Conservation (phyloP, 768 basidiomycete species). For the Mycena albidolilacea region DNA sequence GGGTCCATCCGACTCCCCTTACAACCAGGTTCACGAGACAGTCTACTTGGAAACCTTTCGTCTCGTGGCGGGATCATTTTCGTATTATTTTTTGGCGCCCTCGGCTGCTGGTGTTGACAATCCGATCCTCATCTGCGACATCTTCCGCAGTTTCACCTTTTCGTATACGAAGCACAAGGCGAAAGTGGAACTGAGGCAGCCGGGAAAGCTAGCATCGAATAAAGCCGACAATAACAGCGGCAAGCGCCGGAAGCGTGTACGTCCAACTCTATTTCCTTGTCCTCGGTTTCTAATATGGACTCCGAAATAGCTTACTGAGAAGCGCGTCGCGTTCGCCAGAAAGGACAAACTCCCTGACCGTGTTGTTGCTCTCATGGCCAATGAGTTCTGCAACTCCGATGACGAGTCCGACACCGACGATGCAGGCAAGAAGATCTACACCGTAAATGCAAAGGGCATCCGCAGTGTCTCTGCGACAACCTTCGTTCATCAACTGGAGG, state of each 20-base stretch:
- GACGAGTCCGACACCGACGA: no score
- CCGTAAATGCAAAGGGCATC: no score
- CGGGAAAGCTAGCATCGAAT: neutral
- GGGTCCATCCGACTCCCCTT: neutral
- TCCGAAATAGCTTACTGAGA: neutral
- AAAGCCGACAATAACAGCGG: neutral
- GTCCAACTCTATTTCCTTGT: neutral
- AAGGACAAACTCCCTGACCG: no score
- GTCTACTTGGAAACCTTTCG: neutral
- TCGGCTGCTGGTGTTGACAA: neutral
- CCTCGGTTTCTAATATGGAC: neutral
- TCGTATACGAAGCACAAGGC: neutral
- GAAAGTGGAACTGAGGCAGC: neutral
- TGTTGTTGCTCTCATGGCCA: neutral
- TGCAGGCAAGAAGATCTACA: no score
- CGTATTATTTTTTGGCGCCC: neutral
- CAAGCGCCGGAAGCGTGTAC: neutral
- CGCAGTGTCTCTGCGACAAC: no score
- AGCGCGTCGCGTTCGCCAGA: neutral
- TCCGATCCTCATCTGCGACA: neutral
- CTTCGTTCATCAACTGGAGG: no score
- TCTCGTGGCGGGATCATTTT: neutral
- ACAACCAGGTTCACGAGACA: neutral
- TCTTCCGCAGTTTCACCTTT: neutral
- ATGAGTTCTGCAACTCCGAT: no score